Evolutionary conservation across 192 early-diverging fungal genomes (phyloP).

Genomic region (Ambispora gerdemannii): DNA sequence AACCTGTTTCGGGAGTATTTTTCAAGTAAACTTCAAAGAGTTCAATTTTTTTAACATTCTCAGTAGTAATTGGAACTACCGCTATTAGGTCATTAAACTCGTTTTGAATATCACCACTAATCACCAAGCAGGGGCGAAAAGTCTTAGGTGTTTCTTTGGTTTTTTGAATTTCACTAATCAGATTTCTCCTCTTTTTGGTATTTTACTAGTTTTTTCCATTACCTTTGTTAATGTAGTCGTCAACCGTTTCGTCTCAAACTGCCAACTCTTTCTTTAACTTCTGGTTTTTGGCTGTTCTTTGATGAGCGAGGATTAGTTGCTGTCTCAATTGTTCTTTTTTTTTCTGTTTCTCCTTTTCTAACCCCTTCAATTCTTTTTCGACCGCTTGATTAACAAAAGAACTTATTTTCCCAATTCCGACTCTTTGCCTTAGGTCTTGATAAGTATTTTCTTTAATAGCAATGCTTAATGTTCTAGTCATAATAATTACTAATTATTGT

Average conservation of each 20-base stretch:
- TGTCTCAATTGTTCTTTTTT: conserved; percentile 12
- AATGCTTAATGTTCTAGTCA: conserved; percentile 25
- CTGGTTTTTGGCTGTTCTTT: not conserved
- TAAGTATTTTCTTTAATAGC: conserved; percentile 26
- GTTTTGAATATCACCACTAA: not conserved
- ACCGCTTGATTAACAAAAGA: conserved; percentile 8
- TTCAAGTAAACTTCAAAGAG: too few relatives aligned
- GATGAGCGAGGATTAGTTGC: not conserved
- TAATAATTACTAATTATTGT: conserved; percentile 25
- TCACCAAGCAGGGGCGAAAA: not conserved
- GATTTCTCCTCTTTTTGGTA: not conserved
- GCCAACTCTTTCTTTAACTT: not conserved
- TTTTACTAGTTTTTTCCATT: not conserved
- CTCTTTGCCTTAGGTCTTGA: not conserved
- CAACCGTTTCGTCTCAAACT: not conserved
- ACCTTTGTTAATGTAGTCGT: not conserved
- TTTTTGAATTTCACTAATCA: not conserved
- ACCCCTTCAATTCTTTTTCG: conserved; percentile 9
- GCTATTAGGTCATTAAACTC: not conserved
- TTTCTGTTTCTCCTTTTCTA: not conserved
- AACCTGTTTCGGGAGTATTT: too few relatives aligned
- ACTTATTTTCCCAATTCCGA: conserved; percentile 7
- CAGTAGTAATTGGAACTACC: too few relatives aligned
- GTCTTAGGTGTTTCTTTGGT: not conserved
- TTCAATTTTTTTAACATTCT: too few relatives aligned